Conservation (phyloP, 2,329 filamentous ascomycete species). For the Myriosclerotinia duriaeana region DNA sequence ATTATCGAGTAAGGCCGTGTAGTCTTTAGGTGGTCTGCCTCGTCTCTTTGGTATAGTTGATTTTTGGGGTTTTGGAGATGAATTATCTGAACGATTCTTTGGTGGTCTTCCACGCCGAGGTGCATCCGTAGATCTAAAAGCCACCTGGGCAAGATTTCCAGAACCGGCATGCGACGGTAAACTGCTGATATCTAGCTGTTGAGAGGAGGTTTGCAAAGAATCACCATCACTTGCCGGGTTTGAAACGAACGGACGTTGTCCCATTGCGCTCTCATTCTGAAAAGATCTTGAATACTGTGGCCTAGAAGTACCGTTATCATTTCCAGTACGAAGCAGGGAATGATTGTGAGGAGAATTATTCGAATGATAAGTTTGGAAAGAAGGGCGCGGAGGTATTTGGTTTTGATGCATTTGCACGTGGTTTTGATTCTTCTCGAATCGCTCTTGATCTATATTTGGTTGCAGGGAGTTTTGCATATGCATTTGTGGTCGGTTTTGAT, state of each 20-base stretch:
- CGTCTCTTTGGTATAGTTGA: not conserved
- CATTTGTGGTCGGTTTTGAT: not conserved
- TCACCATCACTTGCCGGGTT: not conserved
- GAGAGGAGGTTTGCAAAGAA: not conserved
- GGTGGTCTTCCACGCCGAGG: conserved; percentile 15
- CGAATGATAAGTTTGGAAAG: not conserved
- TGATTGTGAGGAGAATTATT: not conserved
- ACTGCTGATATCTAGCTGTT: not conserved
- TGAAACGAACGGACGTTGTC: not conserved
- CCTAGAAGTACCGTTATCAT: not conserved
- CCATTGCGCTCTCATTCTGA: not conserved
- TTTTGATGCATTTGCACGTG: conserved; percentile 12
- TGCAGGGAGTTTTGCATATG: not conserved
- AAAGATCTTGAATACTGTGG: not conserved
- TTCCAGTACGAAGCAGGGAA: not conserved
- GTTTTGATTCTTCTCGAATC: conserved; percentile 1
- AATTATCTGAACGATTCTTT: conserved; percentile 5
- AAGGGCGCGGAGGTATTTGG: not conserved
- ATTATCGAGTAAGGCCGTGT: not conserved
- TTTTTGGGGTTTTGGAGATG: not conserved
- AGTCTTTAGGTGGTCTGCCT: conserved; percentile 18
- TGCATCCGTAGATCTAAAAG: not conserved
- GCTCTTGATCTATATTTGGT: not conserved
- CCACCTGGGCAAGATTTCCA: not conserved
- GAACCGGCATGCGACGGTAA: not conserved